A percentile compares a stretch with the other conserved stretches of the same genome.
These are phyloP conservation scores for Kalaharituber pfeilii DNA, from an alignment of 2,329 filamentous ascomycete species.

Conservation along the genomic window DNA sequence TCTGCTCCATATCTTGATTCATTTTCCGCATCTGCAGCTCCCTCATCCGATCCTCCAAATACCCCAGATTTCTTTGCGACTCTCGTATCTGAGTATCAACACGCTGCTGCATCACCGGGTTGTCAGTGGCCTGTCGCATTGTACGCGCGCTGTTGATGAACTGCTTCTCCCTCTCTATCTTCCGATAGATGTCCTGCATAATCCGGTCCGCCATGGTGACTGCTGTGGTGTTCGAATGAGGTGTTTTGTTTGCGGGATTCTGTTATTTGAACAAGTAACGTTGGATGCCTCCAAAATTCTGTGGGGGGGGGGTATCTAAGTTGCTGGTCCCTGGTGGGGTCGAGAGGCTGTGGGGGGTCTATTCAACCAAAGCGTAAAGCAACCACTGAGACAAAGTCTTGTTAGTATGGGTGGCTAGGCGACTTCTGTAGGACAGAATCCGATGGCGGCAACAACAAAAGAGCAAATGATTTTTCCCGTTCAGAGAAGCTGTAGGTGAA, in stretches of 20 bases:
- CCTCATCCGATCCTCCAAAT: constrained; percentile 80
- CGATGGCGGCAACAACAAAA: no score
- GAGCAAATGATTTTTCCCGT: no score
- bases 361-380: background rate
- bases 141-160: constrained; percentile 85
- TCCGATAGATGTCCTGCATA: constrained; percentile 50
- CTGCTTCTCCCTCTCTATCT: constrained; percentile 94
- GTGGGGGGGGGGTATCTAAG: background rate
- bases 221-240: background rate
- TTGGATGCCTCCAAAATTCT: no score
- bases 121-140: constrained; percentile 92
- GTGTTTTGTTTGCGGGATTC: background rate
- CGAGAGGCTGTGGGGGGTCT: background rate
- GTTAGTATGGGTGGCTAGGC: background rate
- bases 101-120: constrained; percentile 73
- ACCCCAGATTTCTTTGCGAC: constrained; percentile 79
- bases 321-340: background rate
- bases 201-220: constrained; percentile 16
- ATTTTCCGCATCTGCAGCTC: constrained; percentile 72
- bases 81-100: constrained; percentile 91
- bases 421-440: no score
- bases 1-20: constrained; percentile 46
- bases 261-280: background rate
- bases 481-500: no score
- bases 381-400: background rate